A percentile compares a stretch with the other conserved stretches of the same genome.
These are phyloP conservation scores for Chloris gayana DNA, from an alignment of 176 grass and related monocot species.

Conservation along the genomic window DNA sequence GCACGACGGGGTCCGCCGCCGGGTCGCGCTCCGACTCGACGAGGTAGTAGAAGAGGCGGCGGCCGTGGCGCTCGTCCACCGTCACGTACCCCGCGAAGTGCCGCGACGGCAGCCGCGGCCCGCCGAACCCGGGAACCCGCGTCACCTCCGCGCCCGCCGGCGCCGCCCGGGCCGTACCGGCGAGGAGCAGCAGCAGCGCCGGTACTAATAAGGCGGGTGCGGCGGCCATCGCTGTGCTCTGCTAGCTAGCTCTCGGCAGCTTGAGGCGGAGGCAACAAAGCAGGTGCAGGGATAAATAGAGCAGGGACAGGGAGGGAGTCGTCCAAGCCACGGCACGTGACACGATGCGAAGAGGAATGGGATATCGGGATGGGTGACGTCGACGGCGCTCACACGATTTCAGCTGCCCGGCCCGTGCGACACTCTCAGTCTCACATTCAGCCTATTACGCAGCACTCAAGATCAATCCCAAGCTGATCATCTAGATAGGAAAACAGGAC, in stretches of 20 bases:
- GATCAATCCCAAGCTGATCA: no score
- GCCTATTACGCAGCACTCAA: no score
- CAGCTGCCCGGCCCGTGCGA: no score
- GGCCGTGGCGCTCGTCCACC: slow-evolving; percentile 44
- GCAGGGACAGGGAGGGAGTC: background rate
- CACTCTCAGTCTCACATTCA: no score
- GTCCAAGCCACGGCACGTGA: background rate
- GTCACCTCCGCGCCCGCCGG: slow-evolving; percentile 37
- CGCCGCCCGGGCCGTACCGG: background rate
- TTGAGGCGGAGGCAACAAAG: no score
- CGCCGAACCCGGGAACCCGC: slow-evolving; percentile 38
- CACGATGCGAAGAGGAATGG: no score
- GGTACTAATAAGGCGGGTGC: background rate
- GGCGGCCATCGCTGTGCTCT: background rate
- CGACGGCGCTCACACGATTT: no score
- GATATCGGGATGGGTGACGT: background rate
- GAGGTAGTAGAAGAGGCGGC: slow-evolving; percentile 58
- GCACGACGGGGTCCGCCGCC: slow-evolving; percentile 46
- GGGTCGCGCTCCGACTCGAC: slow-evolving; percentile 60
- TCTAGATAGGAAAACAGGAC: no score
- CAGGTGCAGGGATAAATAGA: background rate
- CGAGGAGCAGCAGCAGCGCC: background rate
- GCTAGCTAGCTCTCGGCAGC: no score
- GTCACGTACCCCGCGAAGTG: slow-evolving; percentile 69
- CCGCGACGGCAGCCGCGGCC: slow-evolving; percentile 44